These are phyloP conservation scores for Agapanthus africanus DNA, from an alignment of 106 monocot genomes.

Conservation along the genomic window DNA sequence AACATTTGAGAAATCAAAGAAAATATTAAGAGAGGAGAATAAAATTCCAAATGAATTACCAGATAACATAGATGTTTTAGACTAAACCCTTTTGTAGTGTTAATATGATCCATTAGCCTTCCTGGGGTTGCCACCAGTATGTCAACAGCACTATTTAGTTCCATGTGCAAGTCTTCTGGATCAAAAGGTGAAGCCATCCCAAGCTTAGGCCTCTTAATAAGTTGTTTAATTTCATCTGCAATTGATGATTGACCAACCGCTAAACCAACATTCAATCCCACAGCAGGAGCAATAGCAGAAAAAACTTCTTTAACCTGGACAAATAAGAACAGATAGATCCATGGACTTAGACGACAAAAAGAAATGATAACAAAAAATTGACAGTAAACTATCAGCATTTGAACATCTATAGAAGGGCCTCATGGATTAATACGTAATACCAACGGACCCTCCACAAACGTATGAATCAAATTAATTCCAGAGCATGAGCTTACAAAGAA, in stretches of 20 bases:
- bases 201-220: slow-evolving; percentile 53
- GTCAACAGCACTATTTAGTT: slow-evolving; percentile 64
- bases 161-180: slow-evolving; percentile 42
- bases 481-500: too few relatives aligned
- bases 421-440: too few relatives aligned
- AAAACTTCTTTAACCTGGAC: slow-evolving; percentile 87
- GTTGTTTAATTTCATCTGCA: slow-evolving; percentile 62
- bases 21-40: background rate
- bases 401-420: too few relatives aligned
- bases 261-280: slow-evolving; percentile 73
- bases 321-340: slow-evolving; percentile 3
- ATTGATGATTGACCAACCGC: slow-evolving; percentile 95
- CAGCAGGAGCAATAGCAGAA: slow-evolving; percentile 68
- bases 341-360: background rate
- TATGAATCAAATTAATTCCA: background rate
- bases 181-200: slow-evolving; percentile 49
- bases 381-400: too few relatives aligned
- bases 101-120: slow-evolving; percentile 91
- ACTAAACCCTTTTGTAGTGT: slow-evolving; percentile 87
- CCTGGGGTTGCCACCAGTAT: slow-evolving; percentile 96
- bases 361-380: background rate
- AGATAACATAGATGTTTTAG: slow-evolving; percentile 80
- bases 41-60: slow-evolving; percentile 27
- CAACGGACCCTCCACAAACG: background rate
- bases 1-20: background rate